These are phyloP conservation scores for Acer yangbiense DNA, from an alignment of 345 rosid species.

Conservation along the genomic window DNA sequence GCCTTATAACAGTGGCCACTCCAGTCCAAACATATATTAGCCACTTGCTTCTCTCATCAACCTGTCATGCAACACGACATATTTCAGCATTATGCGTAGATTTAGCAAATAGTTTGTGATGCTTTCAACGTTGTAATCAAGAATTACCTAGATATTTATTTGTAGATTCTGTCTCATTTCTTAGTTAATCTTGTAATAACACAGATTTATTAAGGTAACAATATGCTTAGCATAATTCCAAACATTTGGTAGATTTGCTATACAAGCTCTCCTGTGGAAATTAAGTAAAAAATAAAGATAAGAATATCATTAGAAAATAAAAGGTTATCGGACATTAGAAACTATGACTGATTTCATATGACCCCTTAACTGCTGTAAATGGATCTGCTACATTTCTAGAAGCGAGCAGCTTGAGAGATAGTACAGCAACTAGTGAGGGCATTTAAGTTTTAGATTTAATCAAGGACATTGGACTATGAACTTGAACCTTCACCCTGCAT, in stretches of 20 bases:
- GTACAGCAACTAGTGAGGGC: not conserved
- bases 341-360: not conserved
- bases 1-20: constrained; percentile 16
- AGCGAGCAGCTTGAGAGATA: not conserved
- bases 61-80: constrained; percentile 13
- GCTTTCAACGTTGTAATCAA: not conserved
- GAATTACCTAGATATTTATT: not conserved
- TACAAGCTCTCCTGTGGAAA: not conserved
- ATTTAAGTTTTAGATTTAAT: not conserved
- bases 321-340: not conserved
- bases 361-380: not conserved
- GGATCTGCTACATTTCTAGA: not conserved
- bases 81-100: constrained; percentile 9
- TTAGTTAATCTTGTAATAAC: not conserved
- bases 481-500: not conserved
- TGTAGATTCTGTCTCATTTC: not conserved
- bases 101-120: not conserved
- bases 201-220: not conserved
- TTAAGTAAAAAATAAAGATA: not conserved
- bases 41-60: constrained; percentile 12
- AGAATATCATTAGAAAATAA: not conserved
- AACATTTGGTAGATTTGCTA: not conserved
- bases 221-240: not conserved
- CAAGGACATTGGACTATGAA: not conserved
- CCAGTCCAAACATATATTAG: constrained; percentile 14